Conservation (phyloP, 2,329 filamentous ascomycete species). For the Mycosphaerella arachidis region DNA sequence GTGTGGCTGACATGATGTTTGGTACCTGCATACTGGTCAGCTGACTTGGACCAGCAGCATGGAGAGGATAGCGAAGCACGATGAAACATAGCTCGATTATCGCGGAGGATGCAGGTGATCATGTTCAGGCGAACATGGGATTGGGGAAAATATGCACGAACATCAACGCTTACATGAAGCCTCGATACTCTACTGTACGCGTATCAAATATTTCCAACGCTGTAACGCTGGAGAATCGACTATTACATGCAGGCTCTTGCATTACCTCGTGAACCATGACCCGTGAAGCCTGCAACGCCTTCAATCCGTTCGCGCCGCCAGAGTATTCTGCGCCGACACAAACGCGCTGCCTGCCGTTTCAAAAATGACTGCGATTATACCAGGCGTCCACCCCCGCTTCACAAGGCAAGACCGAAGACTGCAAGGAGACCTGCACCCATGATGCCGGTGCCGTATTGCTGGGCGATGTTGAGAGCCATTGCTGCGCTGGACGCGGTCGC, state of each 20-base stretch:
- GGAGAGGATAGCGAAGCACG: background rate
- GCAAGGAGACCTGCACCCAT: conserved; percentile 50
- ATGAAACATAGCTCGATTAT: background rate
- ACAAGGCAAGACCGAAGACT: conserved; percentile 56
- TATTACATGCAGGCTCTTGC: conserved; percentile 11
- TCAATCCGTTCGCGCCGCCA: background rate
- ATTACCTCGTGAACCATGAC: conserved; percentile 5
- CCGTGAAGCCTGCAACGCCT: background rate
- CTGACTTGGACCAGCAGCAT: too few relatives aligned
- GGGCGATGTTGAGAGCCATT: conserved; percentile 41
- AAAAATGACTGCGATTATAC: background rate
- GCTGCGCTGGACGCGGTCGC: conserved; percentile 36
- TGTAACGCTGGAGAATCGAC: conserved; percentile 9
- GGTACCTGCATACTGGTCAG: background rate
- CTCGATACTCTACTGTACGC: conserved; percentile 1
- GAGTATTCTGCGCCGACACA: background rate
- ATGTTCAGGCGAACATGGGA: background rate
- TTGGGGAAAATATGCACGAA: background rate
- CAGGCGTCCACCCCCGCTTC: conserved; percentile 23
- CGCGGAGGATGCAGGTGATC: background rate
- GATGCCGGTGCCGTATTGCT: conserved; percentile 49
- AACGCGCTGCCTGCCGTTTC: background rate
- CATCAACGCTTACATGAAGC: conserved; percentile 4
- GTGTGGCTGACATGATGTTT: background rate
- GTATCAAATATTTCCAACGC: conserved; percentile 11